Percentiles rank a stretch among this genome's conserved stretches.
Conservation (phyloP, 2,329 filamentous ascomycete species). For the Trichoderma aggressivum region DNA sequence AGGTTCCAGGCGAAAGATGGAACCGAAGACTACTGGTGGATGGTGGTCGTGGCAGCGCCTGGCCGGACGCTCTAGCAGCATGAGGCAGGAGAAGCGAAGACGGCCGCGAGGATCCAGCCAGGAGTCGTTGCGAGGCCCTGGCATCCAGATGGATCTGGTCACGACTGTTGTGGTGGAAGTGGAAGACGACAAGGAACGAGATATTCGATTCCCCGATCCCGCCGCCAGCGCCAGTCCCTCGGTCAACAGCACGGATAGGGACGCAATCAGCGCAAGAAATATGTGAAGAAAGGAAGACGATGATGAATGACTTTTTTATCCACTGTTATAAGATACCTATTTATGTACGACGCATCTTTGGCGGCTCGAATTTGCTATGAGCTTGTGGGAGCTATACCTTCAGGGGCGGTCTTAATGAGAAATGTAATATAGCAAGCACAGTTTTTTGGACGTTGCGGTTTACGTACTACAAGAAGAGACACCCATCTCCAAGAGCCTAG, state of each 20-base stretch:
- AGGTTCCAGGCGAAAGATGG: not conserved
- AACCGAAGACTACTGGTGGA: slow-evolving; percentile 22
- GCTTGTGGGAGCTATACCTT: not conserved
- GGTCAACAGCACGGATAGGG: slow-evolving; percentile 29
- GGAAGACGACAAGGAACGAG: slow-evolving; percentile 28
- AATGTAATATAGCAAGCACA: not conserved
- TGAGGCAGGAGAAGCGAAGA: slow-evolving; percentile 14
- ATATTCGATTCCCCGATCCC: slow-evolving; percentile 27
- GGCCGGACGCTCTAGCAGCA: slow-evolving; percentile 12
- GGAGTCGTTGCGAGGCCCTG: slow-evolving; percentile 35
- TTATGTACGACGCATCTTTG: not conserved
- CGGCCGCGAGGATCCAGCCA: slow-evolving; percentile 29
- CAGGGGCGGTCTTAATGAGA: slow-evolving; percentile 3
- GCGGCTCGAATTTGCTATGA: not conserved
- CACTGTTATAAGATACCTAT: not conserved
- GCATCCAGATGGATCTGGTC: slow-evolving; percentile 44
- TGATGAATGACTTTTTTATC: not conserved
- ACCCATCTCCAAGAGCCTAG: not conserved
- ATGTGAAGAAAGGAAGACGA: not conserved
- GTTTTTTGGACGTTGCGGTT: not conserved
- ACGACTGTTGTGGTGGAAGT: slow-evolving; percentile 42
- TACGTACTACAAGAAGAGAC: not conserved
- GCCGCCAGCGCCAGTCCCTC: slow-evolving; percentile 26
- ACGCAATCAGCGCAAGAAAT: slow-evolving; percentile 6
- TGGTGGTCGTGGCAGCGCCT: slow-evolving; percentile 30